Percentiles rank a stretch among this genome's conserved stretches.
These are phyloP conservation scores for Mollisiaceae sp. DNA, from an alignment of 2,329 filamentous ascomycete species.

Conservation along the genomic window DNA sequence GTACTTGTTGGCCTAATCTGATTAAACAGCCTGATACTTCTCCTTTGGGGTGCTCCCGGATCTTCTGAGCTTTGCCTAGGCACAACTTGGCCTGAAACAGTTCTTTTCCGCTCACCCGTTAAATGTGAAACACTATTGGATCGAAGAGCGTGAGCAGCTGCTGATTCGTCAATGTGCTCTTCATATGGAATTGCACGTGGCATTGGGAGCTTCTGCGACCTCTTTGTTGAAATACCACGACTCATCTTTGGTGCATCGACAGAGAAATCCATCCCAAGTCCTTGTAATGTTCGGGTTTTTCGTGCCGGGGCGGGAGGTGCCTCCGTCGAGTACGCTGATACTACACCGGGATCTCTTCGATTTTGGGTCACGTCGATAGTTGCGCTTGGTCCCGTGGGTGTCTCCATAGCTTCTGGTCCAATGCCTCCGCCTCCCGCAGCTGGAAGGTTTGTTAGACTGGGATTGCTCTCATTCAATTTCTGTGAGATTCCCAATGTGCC, in stretches of 20 bases:
- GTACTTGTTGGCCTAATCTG: constrained; percentile 65
- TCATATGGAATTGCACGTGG: constrained; percentile 15
- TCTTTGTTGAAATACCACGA: constrained; percentile 41
- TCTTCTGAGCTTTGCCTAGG: constrained; percentile 62
- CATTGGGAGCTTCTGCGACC: constrained; percentile 39
- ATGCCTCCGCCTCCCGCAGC: constrained; percentile 39
- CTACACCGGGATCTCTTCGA: constrained; percentile 38
- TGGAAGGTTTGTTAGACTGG: constrained; percentile 43
- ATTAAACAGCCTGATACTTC: constrained; percentile 75
- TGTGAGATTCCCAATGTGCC: constrained; percentile 40
- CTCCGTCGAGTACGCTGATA: constrained; percentile 44
- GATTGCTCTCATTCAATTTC: constrained; percentile 44
- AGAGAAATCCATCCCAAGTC: constrained; percentile 43
- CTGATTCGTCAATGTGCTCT: constrained; percentile 36
- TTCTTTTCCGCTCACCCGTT: constrained; percentile 78
- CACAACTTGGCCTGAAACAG: constrained; percentile 82
- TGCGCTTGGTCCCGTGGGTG: constrained; percentile 59
- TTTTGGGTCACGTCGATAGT: constrained; percentile 44
- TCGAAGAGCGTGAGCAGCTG: constrained; percentile 34
- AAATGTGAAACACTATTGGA: constrained; percentile 33
- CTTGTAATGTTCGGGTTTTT: constrained; percentile 41
- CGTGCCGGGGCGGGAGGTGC: constrained; percentile 54
- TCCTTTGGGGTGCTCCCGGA: constrained; percentile 65
- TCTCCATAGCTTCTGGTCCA: constrained; percentile 65
- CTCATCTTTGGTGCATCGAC: constrained; percentile 45